phyloP scores from a whole-genome alignment of 1,139 yeast genomes.

The Meyerozyma carpophila region DNA sequence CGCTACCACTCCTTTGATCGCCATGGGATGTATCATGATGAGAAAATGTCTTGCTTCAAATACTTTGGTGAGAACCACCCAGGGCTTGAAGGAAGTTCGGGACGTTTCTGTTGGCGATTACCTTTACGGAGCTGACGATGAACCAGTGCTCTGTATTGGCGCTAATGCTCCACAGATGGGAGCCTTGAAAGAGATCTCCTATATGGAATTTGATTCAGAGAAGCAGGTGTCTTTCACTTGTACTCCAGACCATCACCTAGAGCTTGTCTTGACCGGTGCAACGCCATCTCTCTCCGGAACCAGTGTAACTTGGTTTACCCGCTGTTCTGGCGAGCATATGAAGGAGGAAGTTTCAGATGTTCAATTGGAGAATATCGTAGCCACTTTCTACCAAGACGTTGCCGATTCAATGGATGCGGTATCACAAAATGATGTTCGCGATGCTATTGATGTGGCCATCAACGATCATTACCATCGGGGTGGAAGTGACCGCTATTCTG shows the following conservation, averaged over 20 bases:
- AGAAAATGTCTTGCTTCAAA: conserved; percentile 53
- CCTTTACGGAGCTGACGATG: conserved; percentile 1
- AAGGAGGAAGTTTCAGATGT: not conserved
- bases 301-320: not conserved
- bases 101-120: conserved; percentile 2
- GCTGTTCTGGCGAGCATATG: not conserved
- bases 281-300: not conserved
- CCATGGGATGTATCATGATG: conserved; percentile 97
- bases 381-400: conserved; percentile 1
- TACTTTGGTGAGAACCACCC: conserved; percentile 2
- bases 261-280: not conserved
- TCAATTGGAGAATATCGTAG: conserved; percentile 1
- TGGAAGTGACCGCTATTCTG: conserved; percentile 1
- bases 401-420: not conserved
- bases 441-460: conserved; percentile 1
- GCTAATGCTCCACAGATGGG: conserved; percentile 2
- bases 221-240: not conserved
- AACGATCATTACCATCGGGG: conserved; percentile 3
- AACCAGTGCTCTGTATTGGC: conserved; percentile 1
- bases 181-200: conserved; percentile 1
- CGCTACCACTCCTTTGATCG: conserved; percentile 95
- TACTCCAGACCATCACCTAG: conserved; percentile 2
- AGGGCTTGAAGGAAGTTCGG: not conserved
- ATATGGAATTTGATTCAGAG: conserved; percentile 1
- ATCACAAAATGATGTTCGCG: not conserved